phyloP scores from a whole-genome alignment of 108 stramenopile genomes.

The Cylindrotheca fusiformis region DNA sequence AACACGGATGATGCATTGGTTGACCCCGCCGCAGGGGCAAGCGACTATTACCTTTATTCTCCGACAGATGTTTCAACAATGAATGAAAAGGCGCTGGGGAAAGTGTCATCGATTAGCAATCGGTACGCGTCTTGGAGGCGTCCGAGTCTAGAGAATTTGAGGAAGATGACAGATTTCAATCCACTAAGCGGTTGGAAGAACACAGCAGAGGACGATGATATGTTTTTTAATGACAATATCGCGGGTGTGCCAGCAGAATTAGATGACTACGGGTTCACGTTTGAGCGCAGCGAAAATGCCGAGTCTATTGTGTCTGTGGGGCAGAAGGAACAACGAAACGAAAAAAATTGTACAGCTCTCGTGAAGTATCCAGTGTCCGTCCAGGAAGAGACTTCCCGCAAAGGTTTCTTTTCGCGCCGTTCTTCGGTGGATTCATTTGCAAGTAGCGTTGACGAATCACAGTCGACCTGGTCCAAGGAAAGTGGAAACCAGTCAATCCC shows the following conservation, averaged over 20 bases:
- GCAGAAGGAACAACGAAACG: too few species aligned
- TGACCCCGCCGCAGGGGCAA: too few species aligned
- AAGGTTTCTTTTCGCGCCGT: too few species aligned
- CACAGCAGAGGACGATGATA: too few species aligned
- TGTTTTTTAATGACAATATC: background rate
- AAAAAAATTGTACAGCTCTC: too few species aligned
- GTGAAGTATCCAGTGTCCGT: background rate
- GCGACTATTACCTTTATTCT: conserved; percentile 25
- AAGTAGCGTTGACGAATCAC: conserved; percentile 12
- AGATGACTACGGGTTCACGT: conserved; percentile 47
- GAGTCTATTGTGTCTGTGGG: too few species aligned
- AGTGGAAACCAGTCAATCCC: conserved; percentile 11
- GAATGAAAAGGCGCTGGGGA: too few species aligned
- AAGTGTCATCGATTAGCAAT: too few species aligned
- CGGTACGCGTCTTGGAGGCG: conserved; percentile 1
- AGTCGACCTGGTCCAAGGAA: conserved; percentile 7
- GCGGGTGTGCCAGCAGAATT: conserved; percentile 7
- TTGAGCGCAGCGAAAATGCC: conserved; percentile 29
- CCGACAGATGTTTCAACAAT: background rate
- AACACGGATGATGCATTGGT: conserved; percentile 4
- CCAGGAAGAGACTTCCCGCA: too few species aligned
- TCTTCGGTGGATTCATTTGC: too few species aligned
- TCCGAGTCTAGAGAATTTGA: conserved; percentile 1
- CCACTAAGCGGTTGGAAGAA: conserved; percentile 4
- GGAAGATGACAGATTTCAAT: conserved; percentile 7